Evolutionary conservation across 2,329 filamentous ascomycete species (phyloP), one percentile per base, ranked within the genome.

Genomic region (Fusarium torulosum): DNA sequence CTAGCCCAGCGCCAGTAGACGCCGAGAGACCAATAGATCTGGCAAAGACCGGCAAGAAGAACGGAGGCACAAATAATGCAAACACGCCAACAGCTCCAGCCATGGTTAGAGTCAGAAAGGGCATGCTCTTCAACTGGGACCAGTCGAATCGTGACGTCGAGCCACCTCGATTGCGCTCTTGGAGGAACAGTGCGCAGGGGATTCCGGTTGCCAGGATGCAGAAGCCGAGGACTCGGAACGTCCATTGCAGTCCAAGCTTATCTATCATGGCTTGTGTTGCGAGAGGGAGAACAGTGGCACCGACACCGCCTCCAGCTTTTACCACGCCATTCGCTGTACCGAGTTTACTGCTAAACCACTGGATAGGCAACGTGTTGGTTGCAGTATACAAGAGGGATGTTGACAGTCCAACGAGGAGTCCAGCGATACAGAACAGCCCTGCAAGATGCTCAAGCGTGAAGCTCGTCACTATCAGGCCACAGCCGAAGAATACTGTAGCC

Each of bases 281-380:
- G 3, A 63, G 0, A 0, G 61, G 44, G 2, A 51, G 40, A 0
- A 64, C 42, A 6, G 46, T 46, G 2, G 61, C 46, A 0, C 61
- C 61, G 1, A 64, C 53, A 1, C 61, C 53, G 0, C 59, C 61
- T 15, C 61, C 59, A 1, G 45, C 38, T 21, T 64, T 64, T 8
- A 64, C 41, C 2, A 64, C 35, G 0, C 61, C 61, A 6, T 64
- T 64, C 0, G 59, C 61, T 7, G 53, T 64, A 0, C 61, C 61
- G 0, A 64, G 53, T 3, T 37, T 63, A 0, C 35, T 56, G 2
- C 46, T 59, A 4, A 64, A 63, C 53, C 59, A 64, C 14, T 52
- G 46, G 0, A 51, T 38, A 0, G 59, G 61, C 2, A 64, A 10
- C 0, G 61, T 64, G 7, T 59, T 64, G 1, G 41, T 51, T 2